Percentiles rank a stretch among this genome's conserved stretches.
Evolutionary conservation across 2,329 filamentous ascomycete species (phyloP).

Genomic region (Fusarium proliferatum): DNA sequence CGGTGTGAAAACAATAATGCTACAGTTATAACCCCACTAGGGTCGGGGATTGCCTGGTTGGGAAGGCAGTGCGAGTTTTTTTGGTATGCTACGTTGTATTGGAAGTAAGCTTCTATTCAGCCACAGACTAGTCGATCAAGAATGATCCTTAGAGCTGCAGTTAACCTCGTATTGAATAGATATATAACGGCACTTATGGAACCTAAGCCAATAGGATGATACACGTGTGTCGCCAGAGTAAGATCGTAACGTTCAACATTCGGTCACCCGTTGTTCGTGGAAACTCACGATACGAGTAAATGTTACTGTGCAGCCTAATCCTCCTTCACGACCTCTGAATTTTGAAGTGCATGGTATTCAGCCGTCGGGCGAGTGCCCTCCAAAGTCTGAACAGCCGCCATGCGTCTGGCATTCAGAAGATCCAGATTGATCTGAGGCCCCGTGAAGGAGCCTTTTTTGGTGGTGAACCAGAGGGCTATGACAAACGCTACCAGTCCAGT

Average conservation of each 20-base stretch:
- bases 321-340: not conserved
- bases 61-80: not conserved
- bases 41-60: not conserved
- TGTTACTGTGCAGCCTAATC: not conserved
- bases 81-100: not conserved
- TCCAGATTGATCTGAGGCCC: conserved; percentile 40
- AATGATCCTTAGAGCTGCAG: not conserved
- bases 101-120: not conserved
- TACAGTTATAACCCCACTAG: not conserved
- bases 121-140: not conserved
- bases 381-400: conserved; percentile 20
- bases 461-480: conserved; percentile 33
- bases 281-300: not conserved
- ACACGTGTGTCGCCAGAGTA: not conserved
- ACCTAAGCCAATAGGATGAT: not conserved
- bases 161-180: not conserved
- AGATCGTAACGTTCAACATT: not conserved
- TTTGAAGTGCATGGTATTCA: not conserved
- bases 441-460: conserved; percentile 27
- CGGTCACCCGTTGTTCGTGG: accelerated
- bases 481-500: conserved; percentile 32
- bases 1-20: not conserved
- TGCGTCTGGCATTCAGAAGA: conserved; percentile 16
- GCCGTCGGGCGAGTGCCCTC: not conserved
- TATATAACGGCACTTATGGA: not conserved